phyloP scores from a whole-genome alignment of 352 stramenopile species.

The Pythium biforme region DNA sequence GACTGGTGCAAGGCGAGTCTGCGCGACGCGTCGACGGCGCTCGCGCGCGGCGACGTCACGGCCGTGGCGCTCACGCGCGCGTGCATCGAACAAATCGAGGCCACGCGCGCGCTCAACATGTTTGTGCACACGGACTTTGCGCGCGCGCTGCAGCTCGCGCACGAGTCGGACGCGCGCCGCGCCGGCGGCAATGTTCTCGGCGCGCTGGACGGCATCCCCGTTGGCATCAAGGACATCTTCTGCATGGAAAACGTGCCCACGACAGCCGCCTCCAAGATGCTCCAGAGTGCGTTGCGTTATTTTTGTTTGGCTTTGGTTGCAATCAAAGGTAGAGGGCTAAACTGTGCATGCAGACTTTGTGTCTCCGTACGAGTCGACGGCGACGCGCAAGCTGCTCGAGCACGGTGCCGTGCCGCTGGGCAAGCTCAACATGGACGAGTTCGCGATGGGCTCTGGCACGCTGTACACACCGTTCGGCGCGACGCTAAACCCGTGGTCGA shows the following conservation, averaged over 20 bases:
- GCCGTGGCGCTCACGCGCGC: conserved; percentile 59
- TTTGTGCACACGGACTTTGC: conserved; percentile 77
- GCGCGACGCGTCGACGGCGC: conserved; percentile 45
- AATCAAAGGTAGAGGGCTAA: no score
- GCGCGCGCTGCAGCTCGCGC: conserved; percentile 61
- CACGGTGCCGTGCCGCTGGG: conserved; percentile 92
- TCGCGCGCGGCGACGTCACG: conserved; percentile 47
- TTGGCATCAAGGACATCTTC: conserved; percentile 97
- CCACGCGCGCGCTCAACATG: conserved; percentile 73
- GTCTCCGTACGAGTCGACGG: conserved; percentile 88
- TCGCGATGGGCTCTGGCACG: conserved; percentile 97
- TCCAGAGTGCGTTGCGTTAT: conserved; percentile 44
- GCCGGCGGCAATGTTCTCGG: conserved; percentile 36
- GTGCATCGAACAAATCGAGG: conserved; percentile 76
- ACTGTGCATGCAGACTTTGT: conserved; percentile 57
- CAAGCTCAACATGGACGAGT: conserved; percentile 99
- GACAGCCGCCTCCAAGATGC: conserved; percentile 88
- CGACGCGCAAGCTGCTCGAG: conserved; percentile 80
- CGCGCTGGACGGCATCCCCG: conserved; percentile 93
- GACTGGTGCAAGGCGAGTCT: conserved; percentile 69
- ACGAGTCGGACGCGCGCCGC: conserved; percentile 78
- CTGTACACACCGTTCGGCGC: conserved; percentile 88
- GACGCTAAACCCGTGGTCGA: conserved; percentile 89
- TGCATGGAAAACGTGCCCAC: conserved; percentile 89
- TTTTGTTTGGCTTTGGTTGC: not conserved